Conservation (phyloP, 805 yeast genomes). For the Schwanniomyces sp. region DNA sequence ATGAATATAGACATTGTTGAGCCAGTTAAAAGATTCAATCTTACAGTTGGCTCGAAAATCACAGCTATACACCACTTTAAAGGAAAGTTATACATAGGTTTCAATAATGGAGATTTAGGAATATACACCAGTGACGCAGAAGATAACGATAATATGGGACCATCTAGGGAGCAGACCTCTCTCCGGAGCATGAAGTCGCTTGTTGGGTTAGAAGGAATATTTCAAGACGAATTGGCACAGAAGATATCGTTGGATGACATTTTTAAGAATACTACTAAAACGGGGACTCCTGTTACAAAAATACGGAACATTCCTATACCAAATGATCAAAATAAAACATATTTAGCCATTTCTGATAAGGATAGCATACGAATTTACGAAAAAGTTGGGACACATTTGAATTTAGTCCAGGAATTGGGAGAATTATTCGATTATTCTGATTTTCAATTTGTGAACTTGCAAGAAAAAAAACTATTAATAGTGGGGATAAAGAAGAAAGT, state of each 20-base stretch:
- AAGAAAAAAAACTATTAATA: slow-evolving; percentile 21
- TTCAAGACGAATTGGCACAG: slow-evolving; percentile 16
- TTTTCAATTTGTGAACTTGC: slow-evolving; percentile 15
- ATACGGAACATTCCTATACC: slow-evolving; percentile 14
- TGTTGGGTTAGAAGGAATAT: slow-evolving; percentile 20
- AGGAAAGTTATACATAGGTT: slow-evolving; percentile 28
- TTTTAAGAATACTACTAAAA: slow-evolving; percentile 18
- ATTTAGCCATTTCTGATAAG: slow-evolving; percentile 22
- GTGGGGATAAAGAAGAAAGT: slow-evolving; percentile 31
- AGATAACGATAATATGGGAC: slow-evolving; percentile 7
- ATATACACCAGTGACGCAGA: slow-evolving; percentile 19
- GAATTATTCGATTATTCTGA: slow-evolving; percentile 19
- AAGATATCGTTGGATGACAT: slow-evolving; percentile 17
- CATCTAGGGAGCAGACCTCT: not conserved
- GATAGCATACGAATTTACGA: slow-evolving; percentile 27
- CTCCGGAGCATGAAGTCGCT: slow-evolving; percentile 15
- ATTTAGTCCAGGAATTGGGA: slow-evolving; percentile 27
- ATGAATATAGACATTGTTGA: slow-evolving; percentile 42
- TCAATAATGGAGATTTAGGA: slow-evolving; percentile 34
- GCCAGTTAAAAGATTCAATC: slow-evolving; percentile 34
- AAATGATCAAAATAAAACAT: slow-evolving; percentile 18
- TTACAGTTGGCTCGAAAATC: slow-evolving; percentile 19
- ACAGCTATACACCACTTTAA: slow-evolving; percentile 21
- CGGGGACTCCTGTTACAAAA: slow-evolving; percentile 15
- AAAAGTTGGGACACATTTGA: slow-evolving; percentile 33